Base-by-base conservation (phyloP, 1,284 basidiomycete species). In the Rhodotorula sp. region DNA sequence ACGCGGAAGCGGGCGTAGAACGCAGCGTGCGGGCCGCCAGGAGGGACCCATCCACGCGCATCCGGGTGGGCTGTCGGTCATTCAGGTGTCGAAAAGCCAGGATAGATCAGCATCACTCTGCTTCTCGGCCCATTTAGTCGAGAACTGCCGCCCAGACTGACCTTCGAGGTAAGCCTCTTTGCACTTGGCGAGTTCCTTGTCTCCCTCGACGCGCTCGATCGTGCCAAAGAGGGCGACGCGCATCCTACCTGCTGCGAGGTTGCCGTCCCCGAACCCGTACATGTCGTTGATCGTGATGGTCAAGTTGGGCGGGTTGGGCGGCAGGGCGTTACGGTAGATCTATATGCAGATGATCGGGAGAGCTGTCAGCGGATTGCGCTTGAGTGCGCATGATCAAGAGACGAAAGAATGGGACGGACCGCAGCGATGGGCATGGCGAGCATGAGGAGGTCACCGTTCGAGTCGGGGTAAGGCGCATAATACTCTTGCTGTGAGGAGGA, bases 301-400 rank as follows among this genome's bases (percentile, higher is more conserved):
- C 54, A 75, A 56, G 60, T 75, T 75, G 22, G 72, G 66, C 5
- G 46, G 22, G 42, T 75, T 64, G 17, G 74, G 74, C 10, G 72
- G 72, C 10, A 75, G 64, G 18, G 74, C 74, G 44, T 75, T 75
- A 64, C 74, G 68, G 62, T 72, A 75, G 62, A 75, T 70, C 71
- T 73, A 58, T 5, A 12, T 3, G 26, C 14, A 15, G 14, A 29
- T 10, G 53, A 7, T 12, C 18, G 5, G n/a, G 49, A 26, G 1
- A 18, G 10, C 1, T 51, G 49, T 51, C 22, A 24, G 49, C 22
- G 8, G 3, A 49, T 22, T 18, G 4, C 6, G 6, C 4, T 54
- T 22, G 58, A 20, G 56, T 26, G 24, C 20, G 42, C 30, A 44
- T 7, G 56, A 30, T n/a, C 1, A n/a, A 63, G 24, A 48, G 53